Conservation (phyloP, 73 alveolate species). For the Vitrella brassicaformis region DNA sequence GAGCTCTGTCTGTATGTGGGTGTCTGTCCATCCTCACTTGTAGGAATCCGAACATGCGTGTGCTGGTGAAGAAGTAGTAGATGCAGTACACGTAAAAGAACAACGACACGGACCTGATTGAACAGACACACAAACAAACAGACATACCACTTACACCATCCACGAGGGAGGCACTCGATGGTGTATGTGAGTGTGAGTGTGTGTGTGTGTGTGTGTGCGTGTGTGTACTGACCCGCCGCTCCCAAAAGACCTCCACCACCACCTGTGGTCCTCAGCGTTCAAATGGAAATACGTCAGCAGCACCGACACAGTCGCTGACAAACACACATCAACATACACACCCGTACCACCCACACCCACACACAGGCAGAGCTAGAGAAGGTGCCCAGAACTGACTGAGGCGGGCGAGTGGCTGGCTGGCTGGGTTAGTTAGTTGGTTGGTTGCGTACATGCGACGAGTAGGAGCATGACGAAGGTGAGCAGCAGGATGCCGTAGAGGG, state of each 20-base stretch:
- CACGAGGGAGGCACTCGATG: too few species aligned
- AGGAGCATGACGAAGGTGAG: background rate
- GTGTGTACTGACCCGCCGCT: too few species aligned
- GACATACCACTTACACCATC: too few species aligned
- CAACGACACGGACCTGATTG: background rate
- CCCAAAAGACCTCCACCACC: background rate
- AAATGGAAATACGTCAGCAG: background rate
- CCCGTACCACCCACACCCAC: background rate
- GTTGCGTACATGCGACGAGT: background rate
- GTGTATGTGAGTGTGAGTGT: too few species aligned
- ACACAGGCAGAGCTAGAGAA: background rate
- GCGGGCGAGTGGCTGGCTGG: background rate
- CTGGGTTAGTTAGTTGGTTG: background rate
- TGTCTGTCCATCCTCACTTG: background rate
- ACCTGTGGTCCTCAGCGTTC: background rate
- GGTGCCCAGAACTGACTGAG: background rate
- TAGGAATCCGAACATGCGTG: background rate
- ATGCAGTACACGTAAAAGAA: background rate
- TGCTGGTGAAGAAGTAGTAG: background rate
- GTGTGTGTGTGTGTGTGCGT: too few species aligned
- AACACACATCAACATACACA: background rate
- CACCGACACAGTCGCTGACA: background rate
- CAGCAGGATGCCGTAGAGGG: background rate
- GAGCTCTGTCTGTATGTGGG: background rate
- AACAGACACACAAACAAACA: too few species aligned